Evolutionary conservation across 768 basidiomycete genomes (phyloP), one percentile per base, ranked within the genome.

Genomic region (Tephrocybe rancida): DNA sequence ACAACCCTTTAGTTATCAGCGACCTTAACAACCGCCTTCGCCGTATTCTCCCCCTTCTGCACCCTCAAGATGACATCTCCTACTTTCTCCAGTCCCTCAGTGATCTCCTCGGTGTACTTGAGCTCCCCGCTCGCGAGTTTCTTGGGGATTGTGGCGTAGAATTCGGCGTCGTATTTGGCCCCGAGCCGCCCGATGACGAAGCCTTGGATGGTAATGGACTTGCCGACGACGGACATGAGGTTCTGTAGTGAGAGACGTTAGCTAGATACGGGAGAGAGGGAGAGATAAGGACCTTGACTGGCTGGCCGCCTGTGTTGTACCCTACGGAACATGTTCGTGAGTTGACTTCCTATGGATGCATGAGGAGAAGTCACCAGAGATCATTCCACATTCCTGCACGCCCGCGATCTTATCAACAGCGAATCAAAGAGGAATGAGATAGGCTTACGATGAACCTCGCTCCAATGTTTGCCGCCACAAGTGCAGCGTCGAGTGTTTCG

Each of bases 401-500:
- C 24, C 10, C 13, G 29, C 35, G 25, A 9, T 10, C n/a, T n/a
- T n/a, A 8, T n/a, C 48, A 41, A 38, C 3, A n/a, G 25, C 16
- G 29, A 3, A 2, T 11, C 1, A 2, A 16, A 35, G 8, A 44
- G 6, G 22, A 50, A 37, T 32, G 30, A 5, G 34, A 2, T 14
- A 59, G 19, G 54, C 79, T 63, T 59, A 79, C 78, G 32, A 86
- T 75, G 54, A 87, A 82, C 9, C 83, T 64, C 0, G 83, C 81
- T 19, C 73, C 56, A 0, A 58, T 45, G 0, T 71, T 75, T 1
- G 84, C 73, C 35, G 72, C 74, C 1, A 73, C 68, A 3, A 88
- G 63, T 1, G 82, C 85, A 14, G 76, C 73, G 7, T 88, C 85
- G 5, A 88, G 70, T 0, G 73, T 78, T 48, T 82, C 77, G 1